Percentiles rank a stretch among this genome's conserved stretches.
phyloP scores from a whole-genome alignment of 2,329 filamentous ascomycete genomes.

The Westerdykella sp. region DNA sequence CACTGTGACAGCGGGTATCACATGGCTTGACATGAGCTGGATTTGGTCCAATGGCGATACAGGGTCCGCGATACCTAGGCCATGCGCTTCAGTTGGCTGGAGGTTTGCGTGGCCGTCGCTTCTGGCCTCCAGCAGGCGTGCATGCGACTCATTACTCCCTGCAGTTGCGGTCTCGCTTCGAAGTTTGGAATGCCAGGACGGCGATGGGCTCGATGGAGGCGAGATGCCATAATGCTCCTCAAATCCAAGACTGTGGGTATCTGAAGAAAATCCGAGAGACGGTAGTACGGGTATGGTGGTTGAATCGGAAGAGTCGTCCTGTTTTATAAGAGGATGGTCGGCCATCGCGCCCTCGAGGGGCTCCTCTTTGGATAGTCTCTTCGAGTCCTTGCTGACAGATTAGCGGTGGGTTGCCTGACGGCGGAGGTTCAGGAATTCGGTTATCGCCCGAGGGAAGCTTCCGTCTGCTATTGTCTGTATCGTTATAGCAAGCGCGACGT shows the following conservation, averaged over 20 bases:
- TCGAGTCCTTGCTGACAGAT: too few species aligned
- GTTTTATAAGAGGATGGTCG: too few species aligned
- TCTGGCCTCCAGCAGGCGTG: too few species aligned
- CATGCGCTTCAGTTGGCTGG: constrained; percentile 11
- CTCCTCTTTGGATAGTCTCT: too few species aligned
- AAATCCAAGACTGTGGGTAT: constrained; percentile 19
- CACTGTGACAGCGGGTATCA: constrained; percentile 16
- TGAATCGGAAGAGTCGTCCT: too few species aligned
- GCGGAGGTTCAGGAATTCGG: too few species aligned
- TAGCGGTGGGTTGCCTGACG: too few species aligned
- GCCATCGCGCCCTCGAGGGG: too few species aligned
- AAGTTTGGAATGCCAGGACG: constrained; percentile 33
- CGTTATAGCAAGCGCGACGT: too few species aligned
- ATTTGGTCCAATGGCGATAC: constrained; percentile 4
- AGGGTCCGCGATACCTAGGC: constrained; percentile 32
- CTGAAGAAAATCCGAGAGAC: constrained; percentile 21
- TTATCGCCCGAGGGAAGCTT: too few species aligned
- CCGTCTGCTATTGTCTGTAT: too few species aligned
- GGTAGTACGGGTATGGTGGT: constrained; percentile 22
- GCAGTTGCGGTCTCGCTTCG: constrained; percentile 30
- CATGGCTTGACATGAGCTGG: constrained; percentile 17
- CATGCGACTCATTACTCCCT: constrained; percentile 24
- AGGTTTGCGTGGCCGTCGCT: too few species aligned
- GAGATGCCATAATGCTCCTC: constrained; percentile 9
- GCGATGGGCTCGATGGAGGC: constrained; percentile 21